These are phyloP conservation scores for Phenoliferia sp. DNA, from an alignment of 1,284 basidiomycete genomes.

Conservation along the genomic window DNA sequence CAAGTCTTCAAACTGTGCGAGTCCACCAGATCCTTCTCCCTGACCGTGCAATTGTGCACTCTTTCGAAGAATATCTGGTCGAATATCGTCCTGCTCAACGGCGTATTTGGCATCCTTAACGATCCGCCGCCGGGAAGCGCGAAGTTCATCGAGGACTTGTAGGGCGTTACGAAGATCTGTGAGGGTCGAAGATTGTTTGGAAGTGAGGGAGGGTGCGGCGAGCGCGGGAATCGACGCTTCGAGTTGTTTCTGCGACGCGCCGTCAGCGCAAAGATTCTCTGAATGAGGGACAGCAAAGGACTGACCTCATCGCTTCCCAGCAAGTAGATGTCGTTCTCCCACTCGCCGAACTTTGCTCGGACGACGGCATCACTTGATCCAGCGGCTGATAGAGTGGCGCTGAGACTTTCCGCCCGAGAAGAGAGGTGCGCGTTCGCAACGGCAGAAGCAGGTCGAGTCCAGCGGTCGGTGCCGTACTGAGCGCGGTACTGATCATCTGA, in stretches of 20 bases:
- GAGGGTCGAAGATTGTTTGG: background rate
- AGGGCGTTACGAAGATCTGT: background rate
- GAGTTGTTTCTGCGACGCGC: slow-evolving; percentile 53
- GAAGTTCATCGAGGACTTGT: slow-evolving; percentile 49
- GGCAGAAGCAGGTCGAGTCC: slow-evolving; percentile 60
- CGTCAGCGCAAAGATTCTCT: too few relatives aligned
- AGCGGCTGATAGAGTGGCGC: slow-evolving; percentile 66
- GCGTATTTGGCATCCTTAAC: slow-evolving; percentile 62
- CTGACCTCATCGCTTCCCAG: slow-evolving; percentile 44
- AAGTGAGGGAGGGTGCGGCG: background rate
- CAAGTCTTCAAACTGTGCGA: slow-evolving; percentile 68
- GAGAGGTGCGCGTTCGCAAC: slow-evolving; percentile 71
- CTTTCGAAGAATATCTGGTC: slow-evolving; percentile 60
- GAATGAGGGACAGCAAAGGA: slow-evolving; percentile 3
- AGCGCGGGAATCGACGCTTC: background rate
- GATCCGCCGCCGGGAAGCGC: slow-evolving; percentile 57
- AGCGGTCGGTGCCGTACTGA: slow-evolving; percentile 50
- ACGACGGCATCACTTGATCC: slow-evolving; percentile 69
- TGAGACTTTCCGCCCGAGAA: slow-evolving; percentile 65
- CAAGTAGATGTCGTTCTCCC: slow-evolving; percentile 67
- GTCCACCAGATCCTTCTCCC: background rate
- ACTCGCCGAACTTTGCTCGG: slow-evolving; percentile 76
- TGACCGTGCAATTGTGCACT: slow-evolving; percentile 56
- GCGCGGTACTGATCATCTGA: slow-evolving; percentile 65
- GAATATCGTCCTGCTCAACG: slow-evolving; percentile 69